Percentiles rank a stretch among this genome's conserved stretches.
Conservation (phyloP, 495 filamentous ascomycete species). For the Penicillium coffeae region DNA sequence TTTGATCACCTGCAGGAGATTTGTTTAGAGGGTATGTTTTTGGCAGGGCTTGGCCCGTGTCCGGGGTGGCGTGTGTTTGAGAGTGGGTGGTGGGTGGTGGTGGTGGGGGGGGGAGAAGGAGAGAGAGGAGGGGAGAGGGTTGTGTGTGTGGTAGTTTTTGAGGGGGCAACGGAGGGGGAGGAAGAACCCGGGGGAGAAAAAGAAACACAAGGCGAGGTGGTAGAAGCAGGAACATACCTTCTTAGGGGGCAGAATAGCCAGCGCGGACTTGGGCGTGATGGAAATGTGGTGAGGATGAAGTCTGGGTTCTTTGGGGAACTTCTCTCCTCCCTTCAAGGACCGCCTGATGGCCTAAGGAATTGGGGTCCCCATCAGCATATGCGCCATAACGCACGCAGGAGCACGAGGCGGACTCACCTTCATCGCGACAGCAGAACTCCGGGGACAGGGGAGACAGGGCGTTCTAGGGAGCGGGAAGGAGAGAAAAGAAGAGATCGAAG, state of each 20-base stretch:
- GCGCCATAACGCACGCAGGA: conserved; percentile 10
- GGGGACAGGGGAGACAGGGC: conserved; percentile 1
- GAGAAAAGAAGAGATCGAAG: conserved; percentile 7
- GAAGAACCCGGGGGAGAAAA: not conserved
- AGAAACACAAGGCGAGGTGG: conserved; percentile 1
- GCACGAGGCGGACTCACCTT: conserved; percentile 17
- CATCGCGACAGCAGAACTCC: conserved; percentile 18
- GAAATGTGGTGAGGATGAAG: conserved; percentile 80
- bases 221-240: conserved; percentile 58
- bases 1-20: conserved; percentile 75
- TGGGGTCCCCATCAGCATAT: conserved; percentile 11
- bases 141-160: not conserved
- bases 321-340: conserved; percentile 73
- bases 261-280: conserved; percentile 87
- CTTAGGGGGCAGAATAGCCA: conserved; percentile 93
- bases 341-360: conserved; percentile 67
- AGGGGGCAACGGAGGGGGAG: not conserved
- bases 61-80: conserved; percentile 14
- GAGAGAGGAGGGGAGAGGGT: not conserved
- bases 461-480: conserved; percentile 8
- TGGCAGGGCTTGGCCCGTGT: too few species aligned
- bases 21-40: too few species aligned
- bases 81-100: conserved; percentile 6
- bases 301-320: conserved; percentile 54
- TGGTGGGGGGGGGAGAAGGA: not conserved